Evolutionary conservation across 805 yeast species (phyloP), one percentile per base, ranked within the genome.

Genomic region (Yarrowia bubula): DNA sequence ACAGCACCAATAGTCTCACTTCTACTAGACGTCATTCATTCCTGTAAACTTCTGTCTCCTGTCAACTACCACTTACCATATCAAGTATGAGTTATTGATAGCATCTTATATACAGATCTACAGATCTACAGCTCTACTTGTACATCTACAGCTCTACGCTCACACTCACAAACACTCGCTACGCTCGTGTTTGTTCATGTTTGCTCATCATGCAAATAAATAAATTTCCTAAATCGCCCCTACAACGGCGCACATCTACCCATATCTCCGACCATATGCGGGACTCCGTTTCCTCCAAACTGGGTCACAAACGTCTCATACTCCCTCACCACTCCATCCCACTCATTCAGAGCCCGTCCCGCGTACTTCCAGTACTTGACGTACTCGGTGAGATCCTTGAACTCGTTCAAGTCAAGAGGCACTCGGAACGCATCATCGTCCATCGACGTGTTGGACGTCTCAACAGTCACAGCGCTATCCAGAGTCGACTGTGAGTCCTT

Each of bases 341-440:
- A 78, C 64, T 78, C 81, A 37, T 75, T 70, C 28, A 78, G 67
- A 17, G 81, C 71, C 32, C 77, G 70, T 10, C 78, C 78, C 15
- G 76, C 73, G 65, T 78, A 78, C 67, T 74, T 76, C 78, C 77
- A 77, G 57, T 69, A 71, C 66, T 43, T 70, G 65, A 69, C 64
- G 28, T 69, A 67, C 41, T 70, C 71, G 10, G 55, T 55, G 15
- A 55, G 61, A 13, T 43, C 62, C 44, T 28, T 53, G 44, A 31
- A 55, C 38, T 55, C 61, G 15, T 55, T 28, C 14, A 38, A 6
- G 9, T 55, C 47, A 14, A 55, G 37, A 1, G 61, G 61, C 1
- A 55, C 61, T 4, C 61, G 47, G 61, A 55, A 55, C 38, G 46
- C 17, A 1, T 55, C 61, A 17, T 55, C 61, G 31, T 55, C 61